Conservation (phyloP, 306 rosid genomes). For the Comarum palustre region DNA sequence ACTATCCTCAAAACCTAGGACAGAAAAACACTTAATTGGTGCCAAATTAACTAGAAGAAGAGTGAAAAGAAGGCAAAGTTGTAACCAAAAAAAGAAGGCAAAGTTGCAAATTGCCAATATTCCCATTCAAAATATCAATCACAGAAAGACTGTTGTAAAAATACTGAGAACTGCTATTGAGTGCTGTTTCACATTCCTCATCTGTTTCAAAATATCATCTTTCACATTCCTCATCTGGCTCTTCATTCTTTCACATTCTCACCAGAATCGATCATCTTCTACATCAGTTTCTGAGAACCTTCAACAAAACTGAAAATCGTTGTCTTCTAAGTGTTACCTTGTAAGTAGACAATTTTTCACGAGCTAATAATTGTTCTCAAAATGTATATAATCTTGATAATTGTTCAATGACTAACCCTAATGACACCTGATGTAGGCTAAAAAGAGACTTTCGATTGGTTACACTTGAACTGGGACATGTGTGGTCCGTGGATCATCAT, state of each 20-base stretch:
- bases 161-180: background rate
- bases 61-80: too few species aligned
- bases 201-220: too few species aligned
- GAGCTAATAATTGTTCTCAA: background rate
- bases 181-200: too few species aligned
- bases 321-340: background rate
- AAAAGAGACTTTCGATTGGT: too few species aligned
- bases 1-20: too few species aligned
- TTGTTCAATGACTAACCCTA: background rate
- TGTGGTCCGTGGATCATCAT: too few species aligned
- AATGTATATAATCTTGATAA: background rate
- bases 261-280: background rate
- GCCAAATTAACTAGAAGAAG: too few species aligned
- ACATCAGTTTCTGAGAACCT: background rate
- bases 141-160: background rate
- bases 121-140: background rate
- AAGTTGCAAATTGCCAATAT: conserved; percentile 2
- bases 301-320: background rate
- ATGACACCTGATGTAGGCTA: too few species aligned
- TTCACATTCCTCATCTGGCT: background rate
- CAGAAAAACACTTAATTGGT: too few species aligned
- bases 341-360: background rate
- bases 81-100: too few species aligned
- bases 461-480: too few species aligned
- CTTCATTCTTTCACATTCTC: background rate